Conservation (phyloP, 2,329 filamentous ascomycete genomes). For the Juglanconis sp. region DNA sequence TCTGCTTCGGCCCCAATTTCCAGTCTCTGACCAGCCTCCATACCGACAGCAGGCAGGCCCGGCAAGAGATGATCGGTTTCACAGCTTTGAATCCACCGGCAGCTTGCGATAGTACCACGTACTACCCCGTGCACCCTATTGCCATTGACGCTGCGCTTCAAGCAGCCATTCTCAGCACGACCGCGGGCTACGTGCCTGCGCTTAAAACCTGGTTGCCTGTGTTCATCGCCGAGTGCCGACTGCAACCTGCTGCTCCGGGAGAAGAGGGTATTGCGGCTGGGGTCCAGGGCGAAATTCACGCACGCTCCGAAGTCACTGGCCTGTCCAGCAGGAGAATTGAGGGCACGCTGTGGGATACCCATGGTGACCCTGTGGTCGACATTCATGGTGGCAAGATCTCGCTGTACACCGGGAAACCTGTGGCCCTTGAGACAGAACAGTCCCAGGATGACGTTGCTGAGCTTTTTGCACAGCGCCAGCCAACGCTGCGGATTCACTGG, state of each 20-base stretch:
- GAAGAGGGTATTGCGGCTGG: neutral
- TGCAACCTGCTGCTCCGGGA: neutral
- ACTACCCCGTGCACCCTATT: neutral
- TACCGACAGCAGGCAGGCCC: neutral
- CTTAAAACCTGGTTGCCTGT: neutral
- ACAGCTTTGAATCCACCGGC: neutral
- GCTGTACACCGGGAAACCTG: neutral
- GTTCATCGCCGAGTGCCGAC: neutral
- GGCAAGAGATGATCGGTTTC: neutral
- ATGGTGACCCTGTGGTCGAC: neutral
- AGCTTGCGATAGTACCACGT: neutral
- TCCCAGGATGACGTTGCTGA: too few relatives aligned
- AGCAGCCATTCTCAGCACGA: neutral
- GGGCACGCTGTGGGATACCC: neutral
- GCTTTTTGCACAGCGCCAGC: neutral
- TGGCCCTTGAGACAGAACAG: neutral
- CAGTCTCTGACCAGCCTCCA: neutral
- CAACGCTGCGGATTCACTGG: neutral
- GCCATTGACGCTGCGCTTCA: neutral
- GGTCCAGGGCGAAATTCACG: neutral
- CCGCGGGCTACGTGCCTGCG: neutral
- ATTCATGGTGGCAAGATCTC: neutral
- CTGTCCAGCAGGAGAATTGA: neutral
- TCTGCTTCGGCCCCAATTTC: neutral
- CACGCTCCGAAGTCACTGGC: neutral